Base-by-base conservation (phyloP, 2,329 filamentous ascomycete genomes). In the Setomelanomma holmii region DNA sequence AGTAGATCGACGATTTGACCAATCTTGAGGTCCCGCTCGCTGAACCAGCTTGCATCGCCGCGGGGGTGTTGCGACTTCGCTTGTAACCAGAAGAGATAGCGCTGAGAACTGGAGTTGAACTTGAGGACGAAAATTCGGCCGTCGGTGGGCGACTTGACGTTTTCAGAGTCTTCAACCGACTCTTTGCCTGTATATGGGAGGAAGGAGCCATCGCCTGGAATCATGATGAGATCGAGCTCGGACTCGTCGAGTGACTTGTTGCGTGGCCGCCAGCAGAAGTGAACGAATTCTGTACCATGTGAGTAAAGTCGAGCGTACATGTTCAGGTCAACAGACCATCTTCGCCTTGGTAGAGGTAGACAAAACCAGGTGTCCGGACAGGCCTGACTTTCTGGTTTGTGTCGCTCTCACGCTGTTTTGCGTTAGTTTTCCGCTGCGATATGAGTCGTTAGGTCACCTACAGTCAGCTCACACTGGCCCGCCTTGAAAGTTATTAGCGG, bases 401-500 rank as follows among this genome's bases (percentile, higher is more conserved):
- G 53, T 62, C 61, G 40, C 61, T 58, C 46, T 57, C 63, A 50
- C 63, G 57, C 60, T 63, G 55, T 33, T 16, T n/a, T n/a, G n/a
- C n/a, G n/a, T n/a, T n/a, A n/a, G n/a, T n/a, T n/a, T n/a, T n/a
- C n/a, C n/a, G n/a, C n/a, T n/a, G n/a, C n/a, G n/a, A n/a, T 7
- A 4, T 33, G 12, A 10, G 4, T 4, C 19, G 2, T 16, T 7
- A 14, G 33, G 8, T 3, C 34, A 82, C 89, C 72, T 79, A 96
- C 92, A 74, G 93, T 88, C 55, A 93, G 75, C 46, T 95, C 87
- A 79, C 93, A 98, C 75, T 85, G 86, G 76, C 93, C 93, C 60
- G 93, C 93, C 83, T 96, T 97, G 84, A 98, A 98, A 14, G 92
- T 96, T 74, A 98, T 93, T 71, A 96, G 84, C 24, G 93, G 92